These are phyloP conservation scores for Escallonia herrerae DNA, from an alignment of 129 eudicot genomes.

Conservation along the genomic window DNA sequence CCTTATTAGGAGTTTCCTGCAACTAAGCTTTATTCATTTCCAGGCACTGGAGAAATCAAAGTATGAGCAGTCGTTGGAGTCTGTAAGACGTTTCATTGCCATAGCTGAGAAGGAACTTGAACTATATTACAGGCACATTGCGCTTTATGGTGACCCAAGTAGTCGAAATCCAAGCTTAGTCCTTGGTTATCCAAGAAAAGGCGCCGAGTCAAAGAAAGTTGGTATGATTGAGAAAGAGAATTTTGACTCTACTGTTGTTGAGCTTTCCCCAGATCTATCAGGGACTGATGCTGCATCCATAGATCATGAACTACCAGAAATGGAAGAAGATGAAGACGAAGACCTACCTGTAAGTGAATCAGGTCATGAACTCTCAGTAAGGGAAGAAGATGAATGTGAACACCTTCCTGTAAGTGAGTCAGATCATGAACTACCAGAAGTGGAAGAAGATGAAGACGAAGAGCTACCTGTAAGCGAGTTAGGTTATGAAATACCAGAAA, in stretches of 20 bases:
- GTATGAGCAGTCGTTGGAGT: conserved; percentile 88
- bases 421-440: conserved; percentile 3
- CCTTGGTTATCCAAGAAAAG: conserved; percentile 25
- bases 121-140: conserved; percentile 71
- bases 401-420: conserved; percentile 19
- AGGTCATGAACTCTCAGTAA: conserved; percentile 6
- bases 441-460: background rate
- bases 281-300: conserved; percentile 1
- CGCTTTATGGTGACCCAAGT: conserved; percentile 63
- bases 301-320: conserved; percentile 7
- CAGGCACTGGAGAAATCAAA: conserved; percentile 94
- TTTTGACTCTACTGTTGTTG: background rate
- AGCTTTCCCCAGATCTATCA: background rate
- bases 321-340: conserved; percentile 11
- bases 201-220: conserved; percentile 9
- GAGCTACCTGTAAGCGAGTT: background rate
- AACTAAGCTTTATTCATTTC: background rate
- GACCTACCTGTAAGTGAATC: conserved; percentile 20
- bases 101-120: conserved; percentile 81
- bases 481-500: too few species aligned
- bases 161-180: conserved; percentile 26
- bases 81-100: conserved; percentile 80
- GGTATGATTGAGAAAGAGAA: background rate
- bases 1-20: too few species aligned
- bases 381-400: conserved; percentile 10